These are phyloP conservation scores for Puccinellia tenuiflora DNA, from an alignment of 176 grass and related monocot species.

Conservation along the genomic window DNA sequence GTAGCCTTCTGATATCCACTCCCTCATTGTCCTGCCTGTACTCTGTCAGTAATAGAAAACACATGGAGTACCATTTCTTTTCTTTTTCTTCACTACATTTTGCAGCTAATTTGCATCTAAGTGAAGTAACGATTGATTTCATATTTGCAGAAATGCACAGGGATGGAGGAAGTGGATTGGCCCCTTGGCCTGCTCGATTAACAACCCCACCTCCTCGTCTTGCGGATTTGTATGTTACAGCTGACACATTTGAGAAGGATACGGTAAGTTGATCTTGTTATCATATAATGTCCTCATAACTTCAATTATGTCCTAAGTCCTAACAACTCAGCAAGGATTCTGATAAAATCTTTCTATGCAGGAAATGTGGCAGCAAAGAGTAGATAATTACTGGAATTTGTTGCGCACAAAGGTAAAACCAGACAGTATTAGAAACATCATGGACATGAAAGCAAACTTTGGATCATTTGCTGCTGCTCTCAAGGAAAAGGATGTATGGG, in stretches of 20 bases:
- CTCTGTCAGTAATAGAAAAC: background rate
- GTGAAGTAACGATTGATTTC: constrained; percentile 25
- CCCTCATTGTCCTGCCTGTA: background rate
- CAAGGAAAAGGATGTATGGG: constrained; percentile 88
- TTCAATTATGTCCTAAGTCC: constrained; percentile 4
- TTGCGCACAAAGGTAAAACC: constrained; percentile 63
- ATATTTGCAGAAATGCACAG: constrained; percentile 79
- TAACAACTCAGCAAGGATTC: background rate
- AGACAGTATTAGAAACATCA: constrained; percentile 80
- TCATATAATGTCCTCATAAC: constrained; percentile 23
- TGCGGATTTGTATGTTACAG: constrained; percentile 76
- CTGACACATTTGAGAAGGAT: constrained; percentile 83
- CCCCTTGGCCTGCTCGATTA: constrained; percentile 93
- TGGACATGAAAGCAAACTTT: constrained; percentile 98
- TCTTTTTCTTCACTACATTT: background rate
- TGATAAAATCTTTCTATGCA: constrained; percentile 34
- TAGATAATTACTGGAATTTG: constrained; percentile 85
- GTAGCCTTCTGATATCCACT: background rate
- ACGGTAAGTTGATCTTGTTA: constrained; percentile 49
- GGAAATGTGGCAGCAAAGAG: constrained; percentile 93
- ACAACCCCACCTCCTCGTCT: constrained; percentile 79
- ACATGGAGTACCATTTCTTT: background rate
- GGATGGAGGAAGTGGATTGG: constrained; percentile 79
- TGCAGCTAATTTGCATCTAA: constrained; percentile 17
- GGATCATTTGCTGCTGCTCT: constrained; percentile 95